Evolutionary conservation across 768 basidiomycete species (phyloP).

Genomic region (Lactarius psammicola): DNA sequence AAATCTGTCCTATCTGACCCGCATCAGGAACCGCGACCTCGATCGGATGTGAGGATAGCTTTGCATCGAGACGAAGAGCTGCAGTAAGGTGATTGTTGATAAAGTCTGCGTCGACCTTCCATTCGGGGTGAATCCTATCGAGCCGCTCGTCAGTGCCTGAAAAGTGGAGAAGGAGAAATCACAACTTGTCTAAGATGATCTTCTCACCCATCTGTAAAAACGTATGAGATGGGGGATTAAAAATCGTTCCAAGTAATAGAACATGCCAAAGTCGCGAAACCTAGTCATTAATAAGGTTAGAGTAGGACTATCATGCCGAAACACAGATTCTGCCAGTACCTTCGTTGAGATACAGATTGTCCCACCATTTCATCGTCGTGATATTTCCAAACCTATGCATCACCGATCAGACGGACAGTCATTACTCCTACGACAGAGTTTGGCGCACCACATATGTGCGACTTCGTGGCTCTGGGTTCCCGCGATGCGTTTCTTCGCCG

Average conservation of each 20-base stretch:
- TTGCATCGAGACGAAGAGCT: conserved; percentile 83
- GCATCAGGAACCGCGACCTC: conserved; percentile 89
- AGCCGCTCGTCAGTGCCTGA: neutral
- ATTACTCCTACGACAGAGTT: neutral
- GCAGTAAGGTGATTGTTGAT: conserved; percentile 70
- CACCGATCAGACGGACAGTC: neutral
- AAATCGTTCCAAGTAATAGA: conserved; percentile 24
- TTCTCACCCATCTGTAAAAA: conserved; percentile 50
- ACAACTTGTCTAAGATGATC: conserved; percentile 29
- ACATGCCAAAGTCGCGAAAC: conserved; percentile 74
- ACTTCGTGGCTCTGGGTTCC: conserved; percentile 82
- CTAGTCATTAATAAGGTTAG: conserved; percentile 53
- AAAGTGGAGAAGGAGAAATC: neutral
- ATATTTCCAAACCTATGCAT: conserved; percentile 80
- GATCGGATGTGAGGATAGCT: conserved; percentile 87
- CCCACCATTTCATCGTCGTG: conserved; percentile 93
- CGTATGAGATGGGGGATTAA: conserved; percentile 18
- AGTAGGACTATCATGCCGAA: neutral
- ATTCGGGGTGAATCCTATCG: conserved; percentile 72
- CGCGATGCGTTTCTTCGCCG: conserved; percentile 77
- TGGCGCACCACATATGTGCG: conserved; percentile 70
- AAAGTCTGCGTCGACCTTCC: conserved; percentile 81
- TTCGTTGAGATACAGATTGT: conserved; percentile 80
- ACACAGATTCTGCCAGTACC: conserved; percentile 51
- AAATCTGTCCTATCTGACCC: conserved; percentile 74